phyloP scores from a whole-genome alignment of 495 filamentous ascomycete genomes.

The Penicillium goetzii region DNA sequence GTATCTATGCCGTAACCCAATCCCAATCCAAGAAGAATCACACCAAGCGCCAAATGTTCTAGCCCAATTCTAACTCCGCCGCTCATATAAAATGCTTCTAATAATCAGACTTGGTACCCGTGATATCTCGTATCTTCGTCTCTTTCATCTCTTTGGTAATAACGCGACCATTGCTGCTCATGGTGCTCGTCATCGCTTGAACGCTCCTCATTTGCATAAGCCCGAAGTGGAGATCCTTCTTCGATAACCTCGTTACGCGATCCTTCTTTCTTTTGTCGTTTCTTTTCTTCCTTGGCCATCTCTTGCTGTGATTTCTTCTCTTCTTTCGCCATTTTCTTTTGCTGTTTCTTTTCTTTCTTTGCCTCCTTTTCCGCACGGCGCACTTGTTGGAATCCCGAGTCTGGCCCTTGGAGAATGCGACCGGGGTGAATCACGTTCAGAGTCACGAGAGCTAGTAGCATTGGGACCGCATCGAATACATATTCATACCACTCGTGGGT shows the following conservation, averaged over 20 bases:
- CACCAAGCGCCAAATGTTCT: background rate
- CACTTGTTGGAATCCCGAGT: constrained; percentile 14
- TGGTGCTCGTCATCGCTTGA: background rate
- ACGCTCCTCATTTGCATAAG: background rate
- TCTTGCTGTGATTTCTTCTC: constrained; percentile 19
- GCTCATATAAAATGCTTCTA: background rate
- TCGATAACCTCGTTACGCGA: background rate
- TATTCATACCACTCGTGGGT: constrained; percentile 59
- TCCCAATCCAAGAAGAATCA: background rate
- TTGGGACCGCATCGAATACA: constrained; percentile 60
- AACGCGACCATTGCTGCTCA: background rate
- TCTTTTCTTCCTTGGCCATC: constrained; percentile 12
- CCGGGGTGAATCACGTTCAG: constrained; percentile 59
- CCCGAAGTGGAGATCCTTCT: background rate
- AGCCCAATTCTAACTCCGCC: background rate
- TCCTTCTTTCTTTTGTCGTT: background rate
- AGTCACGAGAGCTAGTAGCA: constrained; percentile 53
- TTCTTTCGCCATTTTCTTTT: constrained; percentile 9
- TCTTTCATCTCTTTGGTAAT: background rate
- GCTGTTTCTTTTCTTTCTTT: constrained; percentile 20
- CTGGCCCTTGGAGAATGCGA: constrained; percentile 50
- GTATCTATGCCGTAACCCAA: background rate
- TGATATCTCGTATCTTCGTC: background rate
- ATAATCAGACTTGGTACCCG: background rate
- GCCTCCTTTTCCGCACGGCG: constrained; percentile 14